These are phyloP conservation scores for Carallia pectinifolia DNA, from an alignment of 345 rosid genomes.

Conservation along the genomic window DNA sequence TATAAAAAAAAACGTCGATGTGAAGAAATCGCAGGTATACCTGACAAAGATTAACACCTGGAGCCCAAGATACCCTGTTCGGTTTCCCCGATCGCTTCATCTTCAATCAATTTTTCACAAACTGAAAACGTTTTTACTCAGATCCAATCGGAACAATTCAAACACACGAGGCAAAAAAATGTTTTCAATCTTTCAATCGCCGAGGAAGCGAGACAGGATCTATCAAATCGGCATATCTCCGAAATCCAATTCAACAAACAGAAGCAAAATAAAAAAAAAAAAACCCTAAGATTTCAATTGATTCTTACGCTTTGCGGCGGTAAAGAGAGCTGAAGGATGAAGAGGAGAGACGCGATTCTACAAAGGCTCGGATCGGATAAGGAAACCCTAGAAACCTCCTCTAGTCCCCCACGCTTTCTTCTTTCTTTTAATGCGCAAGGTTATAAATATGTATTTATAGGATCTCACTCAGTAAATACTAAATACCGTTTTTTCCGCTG, in stretches of 20 bases:
- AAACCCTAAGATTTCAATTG: not conserved
- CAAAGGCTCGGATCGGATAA: not conserved
- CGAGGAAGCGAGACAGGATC: too few species aligned
- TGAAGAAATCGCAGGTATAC: constrained; percentile 25
- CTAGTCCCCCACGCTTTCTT: not conserved
- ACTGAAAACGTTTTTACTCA: not conserved
- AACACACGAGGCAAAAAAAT: too few species aligned
- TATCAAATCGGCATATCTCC: too few species aligned
- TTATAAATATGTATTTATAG: too few species aligned
- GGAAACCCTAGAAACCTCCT: not conserved
- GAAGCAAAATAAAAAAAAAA: not conserved
- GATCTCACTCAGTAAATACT: too few species aligned
- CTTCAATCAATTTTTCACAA: not conserved
- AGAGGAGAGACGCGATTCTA: not conserved
- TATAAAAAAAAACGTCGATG: not conserved
- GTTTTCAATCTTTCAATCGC: too few species aligned
- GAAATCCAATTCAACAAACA: too few species aligned
- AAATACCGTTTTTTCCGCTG: too few species aligned
- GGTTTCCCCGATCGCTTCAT: constrained; percentile 54
- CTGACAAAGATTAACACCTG: constrained; percentile 56
- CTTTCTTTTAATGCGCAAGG: too few species aligned
- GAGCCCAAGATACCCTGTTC: constrained; percentile 57
- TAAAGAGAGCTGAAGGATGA: not conserved
- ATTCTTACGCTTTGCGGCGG: not conserved
- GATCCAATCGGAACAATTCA: too few species aligned